Evolutionary conservation across 1,284 basidiomycete species (phyloP).

Genomic region (Cutaneotrichosporon dermatis): DNA sequence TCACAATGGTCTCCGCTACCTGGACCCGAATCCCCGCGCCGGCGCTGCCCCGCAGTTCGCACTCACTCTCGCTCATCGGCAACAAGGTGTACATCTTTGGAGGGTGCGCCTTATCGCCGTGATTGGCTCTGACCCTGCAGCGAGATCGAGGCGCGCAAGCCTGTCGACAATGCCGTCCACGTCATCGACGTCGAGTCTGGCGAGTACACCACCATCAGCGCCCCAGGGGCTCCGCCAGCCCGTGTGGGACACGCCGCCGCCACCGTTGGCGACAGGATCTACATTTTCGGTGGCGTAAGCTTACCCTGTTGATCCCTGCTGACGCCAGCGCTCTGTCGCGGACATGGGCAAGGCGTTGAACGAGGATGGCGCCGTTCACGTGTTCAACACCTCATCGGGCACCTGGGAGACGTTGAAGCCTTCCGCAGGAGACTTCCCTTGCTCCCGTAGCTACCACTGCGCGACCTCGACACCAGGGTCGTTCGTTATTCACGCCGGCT

Average conservation of each 20-base stretch:
- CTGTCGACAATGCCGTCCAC: conserved; percentile 28
- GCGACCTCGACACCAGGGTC: conserved; percentile 8
- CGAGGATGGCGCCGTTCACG: conserved; percentile 25
- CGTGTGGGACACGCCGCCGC: conserved; percentile 31
- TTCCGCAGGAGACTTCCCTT: conserved; percentile 9
- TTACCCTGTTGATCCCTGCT: not conserved
- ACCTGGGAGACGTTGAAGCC: conserved; percentile 19
- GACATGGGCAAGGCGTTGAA: conserved; percentile 25
- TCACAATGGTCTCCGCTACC: not conserved
- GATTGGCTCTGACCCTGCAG: not conserved
- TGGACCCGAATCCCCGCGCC: conserved; percentile 6
- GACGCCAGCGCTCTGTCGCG: conserved; percentile 24
- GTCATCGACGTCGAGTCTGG: conserved; percentile 23
- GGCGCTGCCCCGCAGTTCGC: conserved; percentile 27
- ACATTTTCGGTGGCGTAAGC: conserved; percentile 33
- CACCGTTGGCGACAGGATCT: conserved; percentile 20
- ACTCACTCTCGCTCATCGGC: conserved; percentile 22
- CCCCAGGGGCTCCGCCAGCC: conserved; percentile 20
- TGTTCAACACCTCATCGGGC: conserved; percentile 15
- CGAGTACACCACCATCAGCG: conserved; percentile 15
- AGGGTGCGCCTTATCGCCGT: conserved; percentile 1
- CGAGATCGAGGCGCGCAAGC: conserved; percentile 26
- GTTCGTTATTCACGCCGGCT: conserved; percentile 30
- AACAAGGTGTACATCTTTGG: conserved; percentile 14
- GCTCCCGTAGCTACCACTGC: conserved; percentile 23